These are phyloP conservation scores for Stramenopiles sp. DNA, from an alignment of 352 stramenopile species.

Conservation along the genomic window DNA sequence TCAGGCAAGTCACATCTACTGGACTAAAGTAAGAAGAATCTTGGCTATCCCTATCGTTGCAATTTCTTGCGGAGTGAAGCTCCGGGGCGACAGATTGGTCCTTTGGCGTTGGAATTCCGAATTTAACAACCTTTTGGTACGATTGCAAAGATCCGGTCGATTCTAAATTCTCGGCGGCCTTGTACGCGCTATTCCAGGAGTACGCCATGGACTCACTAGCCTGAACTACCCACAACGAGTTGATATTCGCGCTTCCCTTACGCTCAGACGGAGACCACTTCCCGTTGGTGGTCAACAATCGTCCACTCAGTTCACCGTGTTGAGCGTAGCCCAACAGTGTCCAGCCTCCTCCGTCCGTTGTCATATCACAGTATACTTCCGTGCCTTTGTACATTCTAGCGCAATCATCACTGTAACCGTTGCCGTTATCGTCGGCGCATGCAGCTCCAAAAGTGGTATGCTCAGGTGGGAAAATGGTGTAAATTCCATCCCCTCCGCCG, in stretches of 20 bases:
- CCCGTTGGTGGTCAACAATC: neutral
- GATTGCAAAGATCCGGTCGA: too few species aligned
- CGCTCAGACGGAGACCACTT: neutral
- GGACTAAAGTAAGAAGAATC: neutral
- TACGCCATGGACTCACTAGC: neutral
- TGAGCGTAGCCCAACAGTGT: neutral
- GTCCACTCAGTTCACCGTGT: neutral
- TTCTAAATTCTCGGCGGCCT: neutral
- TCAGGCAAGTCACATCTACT: neutral
- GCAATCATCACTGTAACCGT: too few species aligned
- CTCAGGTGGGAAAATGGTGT: constrained; percentile 12
- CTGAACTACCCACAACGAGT: constrained; percentile 1
- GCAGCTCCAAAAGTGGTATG: too few species aligned
- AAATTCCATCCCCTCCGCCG: neutral
- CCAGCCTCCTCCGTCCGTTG: constrained; percentile 4
- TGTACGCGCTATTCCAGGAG: neutral
- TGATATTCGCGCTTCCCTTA: neutral
- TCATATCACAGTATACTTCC: constrained; percentile 8
- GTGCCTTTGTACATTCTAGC: neutral
- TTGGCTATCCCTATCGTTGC: too few species aligned
- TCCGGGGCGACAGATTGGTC: neutral
- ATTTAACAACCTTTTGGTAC: too few species aligned
- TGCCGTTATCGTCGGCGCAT: too few species aligned
- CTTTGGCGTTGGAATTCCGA: neutral
- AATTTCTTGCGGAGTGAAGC: too few species aligned